phyloP scores from a whole-genome alignment of 805 yeast genomes.

The Saccharomyces jurei region DNA sequence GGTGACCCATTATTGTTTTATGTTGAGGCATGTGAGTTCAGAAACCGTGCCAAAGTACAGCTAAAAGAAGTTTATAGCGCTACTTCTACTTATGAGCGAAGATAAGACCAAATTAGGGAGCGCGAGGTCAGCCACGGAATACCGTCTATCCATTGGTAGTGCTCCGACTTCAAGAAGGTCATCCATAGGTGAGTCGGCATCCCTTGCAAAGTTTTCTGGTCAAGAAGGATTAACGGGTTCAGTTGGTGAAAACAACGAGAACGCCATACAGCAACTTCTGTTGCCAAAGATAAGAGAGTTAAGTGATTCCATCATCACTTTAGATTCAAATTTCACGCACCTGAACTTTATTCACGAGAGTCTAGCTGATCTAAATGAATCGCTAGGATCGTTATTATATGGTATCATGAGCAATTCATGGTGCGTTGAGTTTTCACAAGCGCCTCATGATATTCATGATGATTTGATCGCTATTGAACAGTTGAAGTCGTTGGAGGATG shows the following conservation, averaged over 20 bases:
- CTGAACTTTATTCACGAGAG: constrained; percentile 54
- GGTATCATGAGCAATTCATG: constrained; percentile 82
- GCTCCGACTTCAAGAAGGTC: constrained; percentile 30
- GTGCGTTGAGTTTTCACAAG: constrained; percentile 61
- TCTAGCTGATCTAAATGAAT: constrained; percentile 62
- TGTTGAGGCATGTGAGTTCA: background rate
- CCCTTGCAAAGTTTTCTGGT: background rate
- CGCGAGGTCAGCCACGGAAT: constrained; percentile 28
- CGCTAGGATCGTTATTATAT: constrained; percentile 66
- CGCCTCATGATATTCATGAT: constrained; percentile 22
- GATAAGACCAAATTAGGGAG: constrained; percentile 7
- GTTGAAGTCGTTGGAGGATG: constrained; percentile 14
- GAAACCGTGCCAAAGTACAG: background rate
- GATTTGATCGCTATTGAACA: constrained; percentile 17
- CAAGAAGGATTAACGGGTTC: background rate
- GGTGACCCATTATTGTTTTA: background rate
- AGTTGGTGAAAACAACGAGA: constrained; percentile 3
- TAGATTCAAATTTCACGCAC: constrained; percentile 51
- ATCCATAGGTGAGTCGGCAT: constrained; percentile 17
- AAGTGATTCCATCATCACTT: constrained; percentile 43
- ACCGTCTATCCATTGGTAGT: constrained; percentile 35
- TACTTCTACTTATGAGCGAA: constrained; percentile 8
- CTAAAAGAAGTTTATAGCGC: background rate
- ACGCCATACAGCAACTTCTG: constrained; percentile 30
- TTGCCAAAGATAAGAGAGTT: constrained; percentile 38